Base-by-base conservation (phyloP, 306 rosid species). In the Casuarina cunninghamiana region DNA sequence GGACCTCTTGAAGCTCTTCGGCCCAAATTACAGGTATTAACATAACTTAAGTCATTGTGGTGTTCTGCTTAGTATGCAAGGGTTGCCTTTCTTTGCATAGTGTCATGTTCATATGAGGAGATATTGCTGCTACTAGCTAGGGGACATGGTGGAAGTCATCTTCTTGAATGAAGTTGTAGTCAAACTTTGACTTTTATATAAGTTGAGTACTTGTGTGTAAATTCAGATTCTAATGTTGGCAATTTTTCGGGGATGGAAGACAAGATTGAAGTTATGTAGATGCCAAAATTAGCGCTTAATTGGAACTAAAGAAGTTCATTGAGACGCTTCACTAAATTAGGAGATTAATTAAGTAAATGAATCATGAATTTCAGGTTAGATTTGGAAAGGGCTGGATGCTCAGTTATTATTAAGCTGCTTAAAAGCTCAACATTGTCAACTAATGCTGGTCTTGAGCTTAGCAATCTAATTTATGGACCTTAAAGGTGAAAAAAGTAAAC, bases 1-100 rank as follows among this genome's bases (percentile, higher is more conserved):
- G 99, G 97, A 85, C 99, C 99, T 65, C 92, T 93, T 44, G 93
- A 95, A 88, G 97, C 97, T 75, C 93, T 95, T 79, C 89, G 97
- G n/a, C 19, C 97, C 6, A 92, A 95, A 78, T 83, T 92, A 57
- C 97, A 95, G 98, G 97, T 92, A 81, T 62, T 78, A 50, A 68
- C 43, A 72, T 71, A 46, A 53, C 54, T 57, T 13, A 49, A 76
- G 48, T 55, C n/a, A 9, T 69, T 76, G 15, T 13, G 15, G 32
- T 43, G 69, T n/a, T 58, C 39, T 17, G 15, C 38, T 5, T 9
- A 58, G 39, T 58, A 21, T 26, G 39, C 39, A 58, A 3, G 35
- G 16, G 26, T 58, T 26, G 42, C 42, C 12, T n/a, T 35, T 12
- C 42, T 38, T 35, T 67, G 4, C 37, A 19, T 13, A 62, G 37